Evolutionary conservation across 441 rosid species (phyloP).

Genomic region (Pelargonium australe): DNA sequence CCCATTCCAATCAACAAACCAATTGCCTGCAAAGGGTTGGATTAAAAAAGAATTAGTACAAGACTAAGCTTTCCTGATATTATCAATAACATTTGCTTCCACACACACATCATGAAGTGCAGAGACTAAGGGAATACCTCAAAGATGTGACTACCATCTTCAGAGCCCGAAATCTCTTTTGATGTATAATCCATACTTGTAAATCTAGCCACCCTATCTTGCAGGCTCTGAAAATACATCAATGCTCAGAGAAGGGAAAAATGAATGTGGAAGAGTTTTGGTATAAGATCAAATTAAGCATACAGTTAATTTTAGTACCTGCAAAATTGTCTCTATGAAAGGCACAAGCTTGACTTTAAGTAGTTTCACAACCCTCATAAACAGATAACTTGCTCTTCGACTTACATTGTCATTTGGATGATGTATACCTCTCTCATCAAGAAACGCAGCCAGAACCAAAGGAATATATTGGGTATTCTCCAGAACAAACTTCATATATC

Average conservation of each 20-base stretch:
- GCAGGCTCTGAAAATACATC: conserved; percentile 52
- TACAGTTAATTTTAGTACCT: conserved; percentile 34
- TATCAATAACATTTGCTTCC: neutral
- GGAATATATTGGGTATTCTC: conserved; percentile 65
- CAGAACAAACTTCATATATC: conserved; percentile 78
- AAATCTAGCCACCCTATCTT: conserved; percentile 65
- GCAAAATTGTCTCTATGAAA: conserved; percentile 72
- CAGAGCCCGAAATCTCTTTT: conserved; percentile 53
- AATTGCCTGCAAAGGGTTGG: conserved; percentile 53
- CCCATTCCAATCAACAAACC: conserved; percentile 88
- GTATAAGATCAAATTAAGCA: neutral
- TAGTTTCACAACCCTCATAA: conserved; percentile 79
- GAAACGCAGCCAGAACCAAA: conserved; percentile 68
- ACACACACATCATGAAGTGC: neutral
- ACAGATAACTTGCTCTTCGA: conserved; percentile 82
- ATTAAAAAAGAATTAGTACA: neutral
- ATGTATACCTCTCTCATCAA: conserved; percentile 89
- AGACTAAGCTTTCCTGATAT: conserved; percentile 1
- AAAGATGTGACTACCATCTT: conserved; percentile 82
- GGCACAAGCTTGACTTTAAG: conserved; percentile 87
- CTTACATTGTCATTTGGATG: conserved; percentile 75
- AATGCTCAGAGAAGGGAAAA: neutral
- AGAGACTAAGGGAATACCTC: conserved; percentile 47
- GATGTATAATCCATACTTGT: conserved; percentile 45
- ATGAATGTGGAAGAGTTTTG: neutral